Conservation (phyloP, 257 asterid genomes). For the Jasminum sambac region DNA sequence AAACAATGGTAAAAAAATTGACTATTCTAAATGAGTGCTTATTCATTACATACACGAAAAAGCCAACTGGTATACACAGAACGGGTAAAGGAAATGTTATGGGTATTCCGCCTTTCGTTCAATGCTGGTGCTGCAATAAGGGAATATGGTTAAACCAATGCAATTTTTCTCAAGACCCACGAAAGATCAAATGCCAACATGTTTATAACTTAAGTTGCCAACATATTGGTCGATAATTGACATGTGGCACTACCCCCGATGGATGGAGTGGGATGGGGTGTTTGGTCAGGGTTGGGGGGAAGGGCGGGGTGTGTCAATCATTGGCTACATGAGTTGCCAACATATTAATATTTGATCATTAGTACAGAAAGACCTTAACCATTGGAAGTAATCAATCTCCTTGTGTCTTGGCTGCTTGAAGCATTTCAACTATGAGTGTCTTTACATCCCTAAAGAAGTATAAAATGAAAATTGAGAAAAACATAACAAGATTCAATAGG, state of each 20-base stretch:
- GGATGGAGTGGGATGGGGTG: no score
- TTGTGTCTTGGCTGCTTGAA: slow-evolving; percentile 64
- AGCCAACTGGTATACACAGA: not conserved
- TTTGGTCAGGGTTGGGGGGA: no score
- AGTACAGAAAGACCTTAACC: not conserved
- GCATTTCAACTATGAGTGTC: slow-evolving; percentile 87
- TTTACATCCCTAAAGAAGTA: slow-evolving; percentile 64
- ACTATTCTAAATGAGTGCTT: not conserved
- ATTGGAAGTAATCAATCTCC: slow-evolving; percentile 44
- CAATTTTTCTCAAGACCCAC: not conserved
- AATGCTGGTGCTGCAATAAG: not conserved
- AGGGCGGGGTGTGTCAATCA: no score
- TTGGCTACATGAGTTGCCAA: no score
- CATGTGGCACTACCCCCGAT: not conserved
- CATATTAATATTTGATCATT: not conserved
- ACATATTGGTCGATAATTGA: no score
- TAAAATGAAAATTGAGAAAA: not conserved
- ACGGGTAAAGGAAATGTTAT: no score
- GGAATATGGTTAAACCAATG: not conserved
- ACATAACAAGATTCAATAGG: not conserved
- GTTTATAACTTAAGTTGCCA: no score
- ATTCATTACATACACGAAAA: not conserved
- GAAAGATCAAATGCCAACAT: no score
- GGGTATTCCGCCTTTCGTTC: not conserved
- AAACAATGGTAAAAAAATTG: no score